phyloP scores from a whole-genome alignment of 345 rosid genomes.

The Eucalyptus microcorys region DNA sequence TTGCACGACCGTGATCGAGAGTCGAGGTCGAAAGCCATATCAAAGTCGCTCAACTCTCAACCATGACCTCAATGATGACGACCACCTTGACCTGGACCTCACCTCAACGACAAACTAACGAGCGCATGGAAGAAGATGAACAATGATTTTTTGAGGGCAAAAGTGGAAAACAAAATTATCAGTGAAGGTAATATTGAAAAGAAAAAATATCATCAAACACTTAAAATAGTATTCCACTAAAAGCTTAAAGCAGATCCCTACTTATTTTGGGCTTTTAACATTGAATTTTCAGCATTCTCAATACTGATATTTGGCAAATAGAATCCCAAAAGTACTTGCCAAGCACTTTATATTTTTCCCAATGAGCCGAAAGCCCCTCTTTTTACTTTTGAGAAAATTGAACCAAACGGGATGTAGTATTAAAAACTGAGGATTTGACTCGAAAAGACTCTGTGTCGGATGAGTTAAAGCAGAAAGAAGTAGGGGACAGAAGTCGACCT shows the following conservation, averaged over 20 bases:
- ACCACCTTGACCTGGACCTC: background rate
- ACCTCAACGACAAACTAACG: background rate
- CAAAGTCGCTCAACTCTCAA: background rate
- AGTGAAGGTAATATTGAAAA: background rate
- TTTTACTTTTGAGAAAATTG: no score
- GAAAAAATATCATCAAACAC: background rate
- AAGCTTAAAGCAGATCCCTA: accelerated
- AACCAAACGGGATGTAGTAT: background rate
- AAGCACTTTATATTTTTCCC: no score
- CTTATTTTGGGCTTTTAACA: accelerated
- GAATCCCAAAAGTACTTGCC: accelerated
- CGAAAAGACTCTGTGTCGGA: background rate
- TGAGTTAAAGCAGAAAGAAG: background rate
- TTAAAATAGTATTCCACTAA: no score
- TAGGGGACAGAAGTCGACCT: background rate
- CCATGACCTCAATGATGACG: background rate
- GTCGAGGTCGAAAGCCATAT: no score
- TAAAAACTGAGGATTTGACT: background rate
- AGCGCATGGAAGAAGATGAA: background rate
- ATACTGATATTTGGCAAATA: no score
- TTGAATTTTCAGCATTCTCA: accelerated
- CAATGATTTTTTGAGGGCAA: background rate
- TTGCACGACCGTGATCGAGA: background rate
- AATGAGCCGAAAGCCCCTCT: no score
- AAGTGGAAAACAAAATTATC: no score